A percentile compares a stretch with the other conserved stretches of the same genome.
Conservation (phyloP, 768 basidiomycete genomes). For the Leccinellum albellum region DNA sequence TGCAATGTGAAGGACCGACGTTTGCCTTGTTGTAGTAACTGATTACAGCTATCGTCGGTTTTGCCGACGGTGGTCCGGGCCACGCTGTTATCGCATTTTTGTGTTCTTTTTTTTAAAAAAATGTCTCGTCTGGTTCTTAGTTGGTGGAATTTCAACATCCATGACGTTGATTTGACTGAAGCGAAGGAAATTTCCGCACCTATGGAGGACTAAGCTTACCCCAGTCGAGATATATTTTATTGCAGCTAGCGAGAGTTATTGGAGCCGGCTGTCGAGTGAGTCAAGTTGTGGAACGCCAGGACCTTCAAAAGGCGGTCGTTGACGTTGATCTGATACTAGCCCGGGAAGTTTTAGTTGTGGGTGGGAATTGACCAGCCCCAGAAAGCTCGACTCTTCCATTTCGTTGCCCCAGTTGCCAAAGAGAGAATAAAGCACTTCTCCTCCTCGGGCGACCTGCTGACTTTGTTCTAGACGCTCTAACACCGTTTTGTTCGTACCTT, state of each 20-base stretch:
- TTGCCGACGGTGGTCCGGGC: conserved; percentile 10
- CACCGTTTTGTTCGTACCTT: conserved; percentile 21
- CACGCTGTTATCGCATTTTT: conserved; percentile 21
- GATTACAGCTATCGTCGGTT: conserved; percentile 9
- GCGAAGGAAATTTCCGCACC: conserved; percentile 4
- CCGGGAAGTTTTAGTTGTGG: conserved; percentile 14
- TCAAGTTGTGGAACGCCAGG: background rate
- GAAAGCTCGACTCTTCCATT: conserved; percentile 28
- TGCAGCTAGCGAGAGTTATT: too few relatives aligned
- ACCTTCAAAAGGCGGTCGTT: background rate
- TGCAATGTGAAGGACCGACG: conserved; percentile 3
- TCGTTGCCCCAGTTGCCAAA: conserved; percentile 33
- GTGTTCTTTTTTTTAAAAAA: background rate
- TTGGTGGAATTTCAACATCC: background rate
- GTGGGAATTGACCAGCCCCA: conserved; percentile 29
- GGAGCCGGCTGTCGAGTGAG: background rate
- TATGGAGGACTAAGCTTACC: background rate
- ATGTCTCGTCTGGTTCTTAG: background rate
- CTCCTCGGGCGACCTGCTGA: conserved; percentile 21
- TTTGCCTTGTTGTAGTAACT: conserved; percentile 7
- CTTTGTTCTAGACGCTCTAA: conserved; percentile 23
- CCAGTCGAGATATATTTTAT: background rate
- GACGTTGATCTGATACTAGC: conserved; percentile 7
- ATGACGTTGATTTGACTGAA: background rate
- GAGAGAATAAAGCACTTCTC: conserved; percentile 32